Evolutionary conservation across 2,329 filamentous ascomycete genomes (phyloP).

Genomic region (Penicillium vulpinum): DNA sequence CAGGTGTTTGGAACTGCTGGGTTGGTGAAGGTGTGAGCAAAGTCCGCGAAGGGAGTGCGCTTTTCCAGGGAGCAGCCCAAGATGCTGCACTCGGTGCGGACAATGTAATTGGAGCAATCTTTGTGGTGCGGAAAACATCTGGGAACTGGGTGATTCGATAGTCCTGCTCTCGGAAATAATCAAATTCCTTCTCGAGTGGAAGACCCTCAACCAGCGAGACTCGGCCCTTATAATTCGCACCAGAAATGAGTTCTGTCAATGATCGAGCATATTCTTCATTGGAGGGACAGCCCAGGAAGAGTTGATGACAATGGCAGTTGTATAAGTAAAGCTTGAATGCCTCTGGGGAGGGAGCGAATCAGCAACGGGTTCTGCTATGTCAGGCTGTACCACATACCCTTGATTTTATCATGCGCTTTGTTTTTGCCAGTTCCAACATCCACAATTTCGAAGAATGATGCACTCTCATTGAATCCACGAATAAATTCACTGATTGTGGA

Average conservation of each 20-base stretch:
- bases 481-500: constrained; percentile 53
- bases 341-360: constrained; percentile 41
- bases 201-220: constrained; percentile 59
- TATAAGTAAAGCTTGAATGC: constrained; percentile 56
- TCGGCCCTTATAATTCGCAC: constrained; percentile 47
- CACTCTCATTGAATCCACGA: constrained; percentile 56
- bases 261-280: constrained; percentile 56
- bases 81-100: constrained; percentile 3
- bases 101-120: constrained; percentile 35
- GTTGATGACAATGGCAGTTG: constrained; percentile 61
- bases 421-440: constrained; percentile 49
- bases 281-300: constrained; percentile 61
- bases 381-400: constrained; percentile 37
- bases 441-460: constrained; percentile 53
- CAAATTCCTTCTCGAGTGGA: constrained; percentile 56
- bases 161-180: constrained; percentile 43
- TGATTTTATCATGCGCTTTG: constrained; percentile 50
- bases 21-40: constrained; percentile 40
- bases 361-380: constrained; percentile 18
- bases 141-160: constrained; percentile 54
- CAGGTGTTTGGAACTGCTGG: constrained; percentile 28
- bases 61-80: constrained; percentile 37
- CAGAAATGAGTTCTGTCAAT: constrained; percentile 52
- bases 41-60: constrained; percentile 29
- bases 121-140: constrained; percentile 55